Conservation (phyloP, 2,329 filamentous ascomycete species). For the Ceratocystis cacaofunesta region DNA sequence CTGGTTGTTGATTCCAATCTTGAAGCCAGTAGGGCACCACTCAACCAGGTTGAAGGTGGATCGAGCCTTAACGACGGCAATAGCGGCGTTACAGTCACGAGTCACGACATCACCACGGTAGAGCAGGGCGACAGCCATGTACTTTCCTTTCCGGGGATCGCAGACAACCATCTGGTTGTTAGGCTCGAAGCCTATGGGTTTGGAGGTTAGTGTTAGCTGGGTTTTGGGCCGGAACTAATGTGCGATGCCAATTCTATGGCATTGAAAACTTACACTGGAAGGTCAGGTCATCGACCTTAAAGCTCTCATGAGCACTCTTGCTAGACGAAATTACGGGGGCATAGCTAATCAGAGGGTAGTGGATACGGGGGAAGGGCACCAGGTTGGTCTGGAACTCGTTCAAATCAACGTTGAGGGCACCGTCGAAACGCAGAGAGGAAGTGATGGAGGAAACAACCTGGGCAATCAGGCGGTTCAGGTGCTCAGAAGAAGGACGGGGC, state of each 20-base stretch:
- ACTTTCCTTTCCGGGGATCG: conserved; percentile 59
- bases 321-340: conserved; percentile 54
- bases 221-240: too few species aligned
- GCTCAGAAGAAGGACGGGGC: conserved; percentile 52
- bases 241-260: too few species aligned
- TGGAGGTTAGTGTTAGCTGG: not conserved
- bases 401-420: conserved; percentile 57
- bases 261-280: conserved; percentile 46
- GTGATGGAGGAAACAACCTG: conserved; percentile 64
- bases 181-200: conserved; percentile 49
- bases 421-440: conserved; percentile 56
- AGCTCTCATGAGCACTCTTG: conserved; percentile 75
- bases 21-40: conserved; percentile 64
- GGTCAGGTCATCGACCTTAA: conserved; percentile 66
- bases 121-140: conserved; percentile 59
- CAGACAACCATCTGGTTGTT: conserved; percentile 70
- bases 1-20: conserved; percentile 63
- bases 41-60: conserved; percentile 58
- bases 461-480: conserved; percentile 58
- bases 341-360: conserved; percentile 61
- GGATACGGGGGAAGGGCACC: conserved; percentile 58
- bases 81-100: conserved; percentile 52
- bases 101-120: conserved; percentile 60
- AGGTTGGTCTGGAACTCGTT: conserved; percentile 69
- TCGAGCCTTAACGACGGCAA: conserved; percentile 55